A percentile compares a stretch with the other conserved stretches of the same genome.
These are phyloP conservation scores for Trichosanthes cucumerina DNA, from an alignment of 306 rosid genomes.

Conservation along the genomic window DNA sequence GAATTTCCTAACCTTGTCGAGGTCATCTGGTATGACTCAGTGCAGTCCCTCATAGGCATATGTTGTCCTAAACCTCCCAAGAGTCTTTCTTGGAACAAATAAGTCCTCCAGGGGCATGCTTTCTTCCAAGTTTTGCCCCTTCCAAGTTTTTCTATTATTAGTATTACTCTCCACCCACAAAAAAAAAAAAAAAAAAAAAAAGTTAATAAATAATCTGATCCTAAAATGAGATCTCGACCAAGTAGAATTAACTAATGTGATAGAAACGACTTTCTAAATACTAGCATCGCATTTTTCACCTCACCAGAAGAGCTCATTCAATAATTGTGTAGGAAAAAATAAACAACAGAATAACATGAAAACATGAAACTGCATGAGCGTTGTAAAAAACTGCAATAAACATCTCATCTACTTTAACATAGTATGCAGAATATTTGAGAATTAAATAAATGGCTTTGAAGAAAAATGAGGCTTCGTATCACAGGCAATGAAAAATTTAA, in stretches of 20 bases:
- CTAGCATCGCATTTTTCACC: background rate
- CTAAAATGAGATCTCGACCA: background rate
- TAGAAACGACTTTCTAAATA: background rate
- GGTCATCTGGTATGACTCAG: background rate
- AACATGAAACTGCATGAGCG: background rate
- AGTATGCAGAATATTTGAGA: background rate
- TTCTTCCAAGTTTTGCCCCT: background rate
- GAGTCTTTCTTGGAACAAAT: background rate
- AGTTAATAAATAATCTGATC: background rate
- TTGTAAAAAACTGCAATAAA: background rate
- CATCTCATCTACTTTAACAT: background rate
- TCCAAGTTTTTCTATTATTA: background rate
- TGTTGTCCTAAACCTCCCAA: background rate
- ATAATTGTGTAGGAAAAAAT: background rate
- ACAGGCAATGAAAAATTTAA: background rate
- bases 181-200: background rate
- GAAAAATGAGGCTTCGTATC: slow-evolving; percentile 6
- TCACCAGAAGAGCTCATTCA: background rate
- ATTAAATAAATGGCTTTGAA: background rate
- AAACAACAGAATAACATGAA: background rate
- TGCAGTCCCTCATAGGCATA: background rate
- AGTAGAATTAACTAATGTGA: background rate
- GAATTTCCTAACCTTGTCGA: background rate
- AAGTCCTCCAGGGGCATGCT: background rate
- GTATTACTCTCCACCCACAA: background rate